Conservation (phyloP, 2,329 filamentous ascomycete genomes). For the Arthroderma uncinatum region DNA sequence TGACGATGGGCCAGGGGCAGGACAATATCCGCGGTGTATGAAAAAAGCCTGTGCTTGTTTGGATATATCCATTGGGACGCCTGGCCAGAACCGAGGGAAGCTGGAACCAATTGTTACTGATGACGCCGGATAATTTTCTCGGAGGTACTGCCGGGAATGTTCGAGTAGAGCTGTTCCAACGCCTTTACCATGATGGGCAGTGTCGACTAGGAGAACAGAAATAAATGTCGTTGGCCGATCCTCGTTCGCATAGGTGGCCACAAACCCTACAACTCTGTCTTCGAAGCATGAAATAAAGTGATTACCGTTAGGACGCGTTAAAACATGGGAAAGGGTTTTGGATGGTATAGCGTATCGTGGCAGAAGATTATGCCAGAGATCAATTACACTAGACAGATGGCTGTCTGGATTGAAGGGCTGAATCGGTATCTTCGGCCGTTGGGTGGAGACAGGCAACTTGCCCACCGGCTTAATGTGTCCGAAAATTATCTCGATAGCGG, state of each 20-base stretch:
- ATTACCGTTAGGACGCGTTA: conserved; percentile 10
- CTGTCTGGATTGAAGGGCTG: conserved; percentile 6
- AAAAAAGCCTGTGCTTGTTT: conserved; percentile 30
- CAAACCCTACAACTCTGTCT: conserved; percentile 9
- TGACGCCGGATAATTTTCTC: not conserved
- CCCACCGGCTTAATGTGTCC: conserved; percentile 24
- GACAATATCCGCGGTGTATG: conserved; percentile 31
- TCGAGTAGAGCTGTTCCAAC: conserved; percentile 16
- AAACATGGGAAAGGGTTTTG: conserved; percentile 7
- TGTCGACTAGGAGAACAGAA: conserved; percentile 17
- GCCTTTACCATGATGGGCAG: conserved; percentile 18
- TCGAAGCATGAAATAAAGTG: conserved; percentile 9
- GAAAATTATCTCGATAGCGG: conserved; percentile 33
- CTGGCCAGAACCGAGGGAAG: conserved; percentile 39
- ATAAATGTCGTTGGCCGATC: conserved; percentile 14
- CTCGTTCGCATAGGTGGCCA: conserved; percentile 13
- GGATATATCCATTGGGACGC: conserved; percentile 32
- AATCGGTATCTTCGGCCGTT: not conserved
- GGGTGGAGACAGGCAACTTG: conserved; percentile 26
- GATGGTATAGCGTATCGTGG: conserved; percentile 12
- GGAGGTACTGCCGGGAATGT: conserved; percentile 10
- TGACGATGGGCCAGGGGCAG: conserved; percentile 20
- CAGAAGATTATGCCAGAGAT: conserved; percentile 12
- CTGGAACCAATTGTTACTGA: conserved; percentile 21
- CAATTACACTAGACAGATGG: conserved; percentile 6